Evolutionary conservation across 176 grass and related monocot species (phyloP).

Genomic region (Oryza coarctata): DNA sequence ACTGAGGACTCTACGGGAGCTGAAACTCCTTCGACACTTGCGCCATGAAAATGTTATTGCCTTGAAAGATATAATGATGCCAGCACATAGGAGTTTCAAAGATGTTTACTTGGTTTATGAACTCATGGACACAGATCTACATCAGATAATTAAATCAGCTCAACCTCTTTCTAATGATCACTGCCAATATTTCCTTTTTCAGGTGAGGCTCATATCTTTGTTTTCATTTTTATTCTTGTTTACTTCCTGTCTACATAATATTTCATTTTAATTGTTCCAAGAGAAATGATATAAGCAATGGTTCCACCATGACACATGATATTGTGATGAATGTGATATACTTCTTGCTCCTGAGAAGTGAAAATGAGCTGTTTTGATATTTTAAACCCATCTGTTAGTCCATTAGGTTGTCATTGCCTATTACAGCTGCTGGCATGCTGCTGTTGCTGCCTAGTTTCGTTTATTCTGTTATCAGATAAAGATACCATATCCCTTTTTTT

Average conservation of each 20-base stretch:
- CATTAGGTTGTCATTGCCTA: background rate
- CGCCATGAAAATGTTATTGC: conserved; percentile 62
- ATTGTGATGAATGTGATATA: background rate
- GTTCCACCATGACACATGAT: background rate
- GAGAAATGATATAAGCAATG: background rate
- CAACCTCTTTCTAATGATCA: conserved; percentile 58
- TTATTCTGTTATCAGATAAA: background rate
- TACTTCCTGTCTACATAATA: background rate
- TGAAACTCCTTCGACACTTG: conserved; percentile 60
- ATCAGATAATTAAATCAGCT: conserved; percentile 64
- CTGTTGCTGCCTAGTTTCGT: background rate
- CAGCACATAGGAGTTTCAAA: conserved; percentile 51
- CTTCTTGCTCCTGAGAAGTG: background rate
- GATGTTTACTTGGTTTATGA: conserved; percentile 68
- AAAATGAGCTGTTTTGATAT: background rate
- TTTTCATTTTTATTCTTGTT: background rate
- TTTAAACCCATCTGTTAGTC: background rate
- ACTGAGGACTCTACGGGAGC: conserved; percentile 50
- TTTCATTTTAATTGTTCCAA: background rate
- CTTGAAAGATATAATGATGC: conserved; percentile 73
- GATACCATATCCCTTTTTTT: background rate
- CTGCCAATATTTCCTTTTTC: conserved; percentile 75
- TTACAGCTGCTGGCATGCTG: background rate
- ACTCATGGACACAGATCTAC: conserved; percentile 56
- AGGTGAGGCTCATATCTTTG: conserved; percentile 22